Evolutionary conservation across 202 grass and related monocot species (phyloP), one percentile per base, ranked within the genome.

Genomic region (Bolboschoenoplectus hybrid): DNA sequence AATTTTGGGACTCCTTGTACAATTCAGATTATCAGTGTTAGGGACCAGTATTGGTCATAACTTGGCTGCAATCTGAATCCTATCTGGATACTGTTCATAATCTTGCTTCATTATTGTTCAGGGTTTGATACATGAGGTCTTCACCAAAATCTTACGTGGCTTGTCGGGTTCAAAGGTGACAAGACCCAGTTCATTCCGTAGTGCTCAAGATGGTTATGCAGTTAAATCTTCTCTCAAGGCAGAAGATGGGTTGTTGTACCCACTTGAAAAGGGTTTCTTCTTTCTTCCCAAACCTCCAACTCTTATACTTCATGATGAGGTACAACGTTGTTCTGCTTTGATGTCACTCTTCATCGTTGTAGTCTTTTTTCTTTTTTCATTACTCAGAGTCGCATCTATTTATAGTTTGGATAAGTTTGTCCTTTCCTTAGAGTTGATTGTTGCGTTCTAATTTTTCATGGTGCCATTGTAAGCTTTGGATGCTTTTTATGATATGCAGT

Each of bases 141-240:
- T 99, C 82, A 94, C 91, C 86, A 92, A 87, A 87, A 77, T 92
- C 34, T 90, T 99, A 81, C 93, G 92, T 85, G 97, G 97, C 70
- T 77, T 99, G 91, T 99, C 97, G 86, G 93, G 92, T 83, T 89
- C 91, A 56, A 99, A 94, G 87, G 97, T 99, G 20, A 99, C 97
- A 70, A 94, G 93, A 68, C 92, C 91, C 13, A 89, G 93, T 66
- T 82, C 84, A 65, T 99, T 99, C 83, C 92, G 93, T 80, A 99
- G 92, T 85, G 92, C 85, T 85, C 92, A 97, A 86, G 91, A 89
- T 91, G 97, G 97, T 76, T 99, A 99, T 87, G 97, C 93, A 87
- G 97, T 99, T 81, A 96, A 99, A 88, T 99, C 97, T 65, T 99
- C 97, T 86, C 89, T 99, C 6, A 99, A 99, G 92, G 97, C 97